phyloP scores from a whole-genome alignment of 495 filamentous ascomycete genomes.

The Aspergillus heteromorphus region DNA sequence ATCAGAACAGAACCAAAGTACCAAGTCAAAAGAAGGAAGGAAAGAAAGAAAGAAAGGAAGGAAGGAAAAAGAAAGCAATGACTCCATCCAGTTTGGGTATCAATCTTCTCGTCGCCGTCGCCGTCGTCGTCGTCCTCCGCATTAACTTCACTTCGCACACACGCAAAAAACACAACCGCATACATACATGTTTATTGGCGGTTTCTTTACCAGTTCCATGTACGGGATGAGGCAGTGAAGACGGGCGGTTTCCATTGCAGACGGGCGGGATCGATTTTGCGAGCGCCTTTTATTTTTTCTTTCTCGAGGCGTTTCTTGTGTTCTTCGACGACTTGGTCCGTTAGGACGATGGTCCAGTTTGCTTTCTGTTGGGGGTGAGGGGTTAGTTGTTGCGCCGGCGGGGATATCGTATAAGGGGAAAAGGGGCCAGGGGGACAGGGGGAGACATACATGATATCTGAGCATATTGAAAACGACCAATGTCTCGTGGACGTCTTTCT shows the following conservation, averaged over 20 bases:
- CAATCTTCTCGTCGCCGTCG: neutral
- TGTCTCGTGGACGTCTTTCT: conserved; percentile 89
- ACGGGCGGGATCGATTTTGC: conserved; percentile 67
- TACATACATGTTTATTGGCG: neutral
- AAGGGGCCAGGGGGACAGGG: neutral
- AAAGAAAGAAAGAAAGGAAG: neutral
- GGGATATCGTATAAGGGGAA: neutral
- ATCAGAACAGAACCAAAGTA: too few species aligned
- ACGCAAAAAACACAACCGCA: too few species aligned
- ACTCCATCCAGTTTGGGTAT: neutral
- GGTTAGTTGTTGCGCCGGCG: conserved; percentile 17
- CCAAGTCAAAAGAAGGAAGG: neutral
- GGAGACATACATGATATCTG: conserved; percentile 63
- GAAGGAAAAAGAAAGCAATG: neutral
- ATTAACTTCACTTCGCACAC: too few species aligned
- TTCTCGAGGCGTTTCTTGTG: conserved; percentile 66
- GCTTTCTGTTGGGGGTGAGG: conserved; percentile 53
- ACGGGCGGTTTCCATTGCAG: conserved; percentile 96
- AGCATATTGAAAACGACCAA: conserved; percentile 91
- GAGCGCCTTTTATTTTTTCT: conserved; percentile 70
- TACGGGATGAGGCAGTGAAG: conserved; percentile 80
- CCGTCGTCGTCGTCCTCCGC: too few species aligned
- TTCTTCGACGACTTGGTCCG: conserved; percentile 71
- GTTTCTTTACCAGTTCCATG: conserved; percentile 81
- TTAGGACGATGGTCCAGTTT: conserved; percentile 86